Percentiles rank a stretch among this genome's conserved stretches.
phyloP scores from a whole-genome alignment of 805 yeast genomes.

The Cyberlindnera maritima region DNA sequence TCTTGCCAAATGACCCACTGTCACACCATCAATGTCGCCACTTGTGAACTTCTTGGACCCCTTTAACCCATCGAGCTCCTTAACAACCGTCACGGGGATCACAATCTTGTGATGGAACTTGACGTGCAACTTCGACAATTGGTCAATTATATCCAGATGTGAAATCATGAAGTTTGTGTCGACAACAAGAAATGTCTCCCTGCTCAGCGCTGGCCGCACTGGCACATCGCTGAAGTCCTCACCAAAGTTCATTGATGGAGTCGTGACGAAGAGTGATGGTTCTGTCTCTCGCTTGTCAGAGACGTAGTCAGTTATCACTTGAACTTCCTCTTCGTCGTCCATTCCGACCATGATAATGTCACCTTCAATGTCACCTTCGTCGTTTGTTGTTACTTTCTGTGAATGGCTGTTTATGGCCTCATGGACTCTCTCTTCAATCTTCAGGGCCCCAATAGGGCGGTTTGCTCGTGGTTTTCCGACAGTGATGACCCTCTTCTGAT shows the following conservation, averaged over 20 bases:
- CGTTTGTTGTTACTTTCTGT: background rate
- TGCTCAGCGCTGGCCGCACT: constrained; percentile 7
- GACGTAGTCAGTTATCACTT: constrained; percentile 41
- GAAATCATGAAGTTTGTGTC: constrained; percentile 84
- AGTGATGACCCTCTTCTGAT: constrained; percentile 19
- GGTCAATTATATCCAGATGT: constrained; percentile 58
- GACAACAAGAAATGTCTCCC: constrained; percentile 50
- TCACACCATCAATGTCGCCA: constrained; percentile 17
- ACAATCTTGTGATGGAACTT: constrained; percentile 50
- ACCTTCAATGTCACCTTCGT: constrained; percentile 23
- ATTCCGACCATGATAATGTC: constrained; percentile 49
- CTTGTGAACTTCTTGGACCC: constrained; percentile 31
- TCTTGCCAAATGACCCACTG: constrained; percentile 60
- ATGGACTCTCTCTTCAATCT: constrained; percentile 25
- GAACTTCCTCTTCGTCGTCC: constrained; percentile 44
- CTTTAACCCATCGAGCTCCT: constrained; percentile 84
- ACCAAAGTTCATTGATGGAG: background rate
- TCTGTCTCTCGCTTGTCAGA: constrained; percentile 21
- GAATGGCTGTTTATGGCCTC: constrained; percentile 11
- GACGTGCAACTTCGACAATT: constrained; percentile 39
- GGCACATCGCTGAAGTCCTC: constrained; percentile 7
- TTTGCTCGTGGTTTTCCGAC: constrained; percentile 16
- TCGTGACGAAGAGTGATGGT: background rate
- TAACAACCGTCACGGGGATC: constrained; percentile 67
- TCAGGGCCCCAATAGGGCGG: constrained; percentile 26